Conservation (phyloP, 495 filamentous ascomycete genomes). For the Acidomyces sp. region DNA sequence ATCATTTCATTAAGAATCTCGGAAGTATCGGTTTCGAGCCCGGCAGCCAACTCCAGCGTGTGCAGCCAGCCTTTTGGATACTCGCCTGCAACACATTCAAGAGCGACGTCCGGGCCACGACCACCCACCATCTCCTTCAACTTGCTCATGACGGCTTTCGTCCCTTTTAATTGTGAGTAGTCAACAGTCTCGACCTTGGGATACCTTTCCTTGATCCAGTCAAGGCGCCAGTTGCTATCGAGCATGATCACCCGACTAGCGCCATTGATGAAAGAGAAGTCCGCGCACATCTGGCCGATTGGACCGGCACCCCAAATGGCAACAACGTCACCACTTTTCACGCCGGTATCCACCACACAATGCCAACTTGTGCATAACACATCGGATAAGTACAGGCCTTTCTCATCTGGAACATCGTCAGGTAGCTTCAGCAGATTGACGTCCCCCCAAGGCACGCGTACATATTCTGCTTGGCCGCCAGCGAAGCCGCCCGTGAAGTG, state of each 20-base stretch:
- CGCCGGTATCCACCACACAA: slow-evolving; percentile 69
- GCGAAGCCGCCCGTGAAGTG: slow-evolving; percentile 81
- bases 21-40: slow-evolving; percentile 71
- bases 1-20: slow-evolving; percentile 88
- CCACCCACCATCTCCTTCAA: slow-evolving; percentile 60
- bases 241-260: slow-evolving; percentile 68
- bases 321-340: slow-evolving; percentile 64
- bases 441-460: slow-evolving; percentile 71
- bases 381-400: slow-evolving; percentile 70
- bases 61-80: slow-evolving; percentile 76
- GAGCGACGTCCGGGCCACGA: slow-evolving; percentile 58
- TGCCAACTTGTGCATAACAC: slow-evolving; percentile 70
- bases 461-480: slow-evolving; percentile 80
- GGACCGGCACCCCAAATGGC: slow-evolving; percentile 68
- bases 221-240: slow-evolving; percentile 65
- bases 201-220: slow-evolving; percentile 49
- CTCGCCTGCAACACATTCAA: slow-evolving; percentile 77
- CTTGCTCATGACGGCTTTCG: slow-evolving; percentile 50
- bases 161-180: slow-evolving; percentile 38
- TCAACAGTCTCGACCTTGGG: slow-evolving; percentile 51
- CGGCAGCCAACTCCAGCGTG: slow-evolving; percentile 59
- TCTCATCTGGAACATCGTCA: slow-evolving; percentile 73
- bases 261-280: slow-evolving; percentile 59
- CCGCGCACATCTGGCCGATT: slow-evolving; percentile 68
- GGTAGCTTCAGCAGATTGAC: slow-evolving; percentile 72